Conservation (phyloP, 73 alveolate genomes). For the Tetrahymena elliotti region DNA sequence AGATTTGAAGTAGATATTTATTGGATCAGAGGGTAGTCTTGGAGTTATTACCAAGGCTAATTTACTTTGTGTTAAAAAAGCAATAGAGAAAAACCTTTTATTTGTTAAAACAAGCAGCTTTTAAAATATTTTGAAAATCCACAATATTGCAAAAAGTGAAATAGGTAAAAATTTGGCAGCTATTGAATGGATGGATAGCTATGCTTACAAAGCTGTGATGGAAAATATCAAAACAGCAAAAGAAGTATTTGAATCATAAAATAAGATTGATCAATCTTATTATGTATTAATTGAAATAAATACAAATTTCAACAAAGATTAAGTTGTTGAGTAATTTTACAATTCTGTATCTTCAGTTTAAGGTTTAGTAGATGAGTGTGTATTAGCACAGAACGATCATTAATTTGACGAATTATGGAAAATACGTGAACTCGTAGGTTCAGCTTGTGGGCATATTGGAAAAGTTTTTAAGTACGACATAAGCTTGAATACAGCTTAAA, state of each 20-base stretch:
- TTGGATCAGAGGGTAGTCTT: constrained; percentile 89
- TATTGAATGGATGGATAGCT: neutral
- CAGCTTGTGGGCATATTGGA: constrained; percentile 15
- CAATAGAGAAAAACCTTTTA: constrained; percentile 17
- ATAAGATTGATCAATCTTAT: neutral
- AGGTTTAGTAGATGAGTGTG: neutral
- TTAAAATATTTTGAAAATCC: neutral
- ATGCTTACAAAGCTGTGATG: neutral
- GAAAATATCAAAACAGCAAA: neutral
- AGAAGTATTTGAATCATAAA: neutral
- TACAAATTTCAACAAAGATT: neutral
- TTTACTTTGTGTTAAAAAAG: constrained; percentile 61
- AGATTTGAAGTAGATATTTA: constrained; percentile 71
- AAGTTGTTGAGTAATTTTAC: neutral
- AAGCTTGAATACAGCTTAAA: constrained; percentile 16
- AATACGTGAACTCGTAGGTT: constrained; percentile 14
- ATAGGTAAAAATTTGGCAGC: neutral
- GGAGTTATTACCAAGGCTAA: constrained; percentile 77
- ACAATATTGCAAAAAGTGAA: neutral
- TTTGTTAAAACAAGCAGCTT: constrained; percentile 7
- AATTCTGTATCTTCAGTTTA: neutral
- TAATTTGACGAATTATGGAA: constrained; percentile 11
- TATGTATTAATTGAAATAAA: neutral
- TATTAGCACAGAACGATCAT: neutral
- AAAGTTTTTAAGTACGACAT: constrained; percentile 25